Conservation (phyloP, 805 yeast species). For the Grigorovia humatica region DNA sequence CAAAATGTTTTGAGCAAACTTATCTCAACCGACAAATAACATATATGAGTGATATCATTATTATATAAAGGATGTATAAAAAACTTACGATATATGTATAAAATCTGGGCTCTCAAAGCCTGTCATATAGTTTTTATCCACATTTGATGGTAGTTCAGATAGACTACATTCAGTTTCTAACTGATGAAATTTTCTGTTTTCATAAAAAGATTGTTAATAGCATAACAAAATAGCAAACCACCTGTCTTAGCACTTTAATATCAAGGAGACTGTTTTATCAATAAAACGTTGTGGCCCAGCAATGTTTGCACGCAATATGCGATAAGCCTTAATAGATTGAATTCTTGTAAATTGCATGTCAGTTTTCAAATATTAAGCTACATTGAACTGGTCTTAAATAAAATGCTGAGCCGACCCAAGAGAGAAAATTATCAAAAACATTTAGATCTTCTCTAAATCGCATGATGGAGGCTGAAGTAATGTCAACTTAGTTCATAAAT, state of each 20-base stretch:
- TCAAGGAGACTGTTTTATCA: slow-evolving; percentile 42
- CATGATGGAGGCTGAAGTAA: slow-evolving; percentile 42
- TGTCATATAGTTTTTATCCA: slow-evolving; percentile 31
- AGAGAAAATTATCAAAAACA: slow-evolving; percentile 34
- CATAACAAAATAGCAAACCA: slow-evolving; percentile 35
- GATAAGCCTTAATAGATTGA: slow-evolving; percentile 39
- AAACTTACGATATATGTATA: slow-evolving; percentile 24
- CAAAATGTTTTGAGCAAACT: too few relatives aligned
- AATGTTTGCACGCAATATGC: slow-evolving; percentile 59
- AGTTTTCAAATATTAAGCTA: slow-evolving; percentile 48
- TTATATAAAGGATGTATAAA: not conserved
- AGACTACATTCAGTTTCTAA: slow-evolving; percentile 11
- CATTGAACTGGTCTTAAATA: slow-evolving; percentile 33
- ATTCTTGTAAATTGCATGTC: slow-evolving; percentile 36
- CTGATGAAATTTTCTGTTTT: slow-evolving; percentile 35
- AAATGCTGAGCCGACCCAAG: slow-evolving; percentile 51
- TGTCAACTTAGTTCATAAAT: slow-evolving; percentile 50
- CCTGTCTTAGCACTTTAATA: slow-evolving; percentile 45
- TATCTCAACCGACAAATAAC: too few relatives aligned
- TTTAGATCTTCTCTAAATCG: slow-evolving; percentile 36
- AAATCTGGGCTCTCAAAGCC: slow-evolving; percentile 35
- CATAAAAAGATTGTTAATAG: too few relatives aligned
- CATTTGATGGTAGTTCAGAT: slow-evolving; percentile 29
- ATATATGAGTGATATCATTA: not conserved
- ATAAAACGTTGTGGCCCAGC: slow-evolving; percentile 67